Conservation (phyloP, 2,329 filamentous ascomycete genomes). For the Exophiala alcalophila region DNA sequence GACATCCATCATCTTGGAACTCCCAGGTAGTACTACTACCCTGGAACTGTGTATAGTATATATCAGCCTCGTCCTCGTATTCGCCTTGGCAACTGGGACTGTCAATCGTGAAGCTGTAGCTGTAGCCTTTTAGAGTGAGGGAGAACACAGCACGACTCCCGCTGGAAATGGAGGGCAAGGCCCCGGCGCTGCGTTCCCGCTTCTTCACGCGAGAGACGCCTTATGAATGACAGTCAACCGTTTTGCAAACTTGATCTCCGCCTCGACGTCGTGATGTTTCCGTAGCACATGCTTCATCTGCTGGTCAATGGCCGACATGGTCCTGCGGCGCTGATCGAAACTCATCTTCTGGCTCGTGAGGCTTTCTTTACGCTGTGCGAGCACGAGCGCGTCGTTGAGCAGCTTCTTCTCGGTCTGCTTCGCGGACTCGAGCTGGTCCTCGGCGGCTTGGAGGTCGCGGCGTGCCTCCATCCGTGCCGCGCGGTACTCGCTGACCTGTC, state of each 20-base stretch:
- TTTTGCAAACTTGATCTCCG: constrained; percentile 16
- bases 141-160: too few relatives aligned
- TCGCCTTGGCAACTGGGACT: too few relatives aligned
- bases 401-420: constrained; percentile 18
- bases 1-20: too few relatives aligned
- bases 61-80: too few relatives aligned
- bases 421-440: constrained; percentile 9
- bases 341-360: constrained; percentile 12
- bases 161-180: too few relatives aligned
- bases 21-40: too few relatives aligned
- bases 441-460: constrained; percentile 10
- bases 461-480: constrained; percentile 9
- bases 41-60: too few relatives aligned
- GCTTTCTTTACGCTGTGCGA: constrained; percentile 15
- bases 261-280: constrained; percentile 20
- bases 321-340: constrained; percentile 8
- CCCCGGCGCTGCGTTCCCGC: too few relatives aligned
- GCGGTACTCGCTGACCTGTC: constrained; percentile 13
- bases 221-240: constrained; percentile 16
- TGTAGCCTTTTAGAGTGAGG: too few relatives aligned
- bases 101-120: too few relatives aligned
- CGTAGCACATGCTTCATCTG: constrained; percentile 20
- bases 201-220: constrained; percentile 10
- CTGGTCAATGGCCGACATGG: constrained; percentile 14
- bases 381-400: constrained; percentile 14